Evolutionary conservation across 2,329 filamentous ascomycete species (phyloP), one percentile per base, ranked within the genome.

Genomic region (Pyrenophora seminiperda): DNA sequence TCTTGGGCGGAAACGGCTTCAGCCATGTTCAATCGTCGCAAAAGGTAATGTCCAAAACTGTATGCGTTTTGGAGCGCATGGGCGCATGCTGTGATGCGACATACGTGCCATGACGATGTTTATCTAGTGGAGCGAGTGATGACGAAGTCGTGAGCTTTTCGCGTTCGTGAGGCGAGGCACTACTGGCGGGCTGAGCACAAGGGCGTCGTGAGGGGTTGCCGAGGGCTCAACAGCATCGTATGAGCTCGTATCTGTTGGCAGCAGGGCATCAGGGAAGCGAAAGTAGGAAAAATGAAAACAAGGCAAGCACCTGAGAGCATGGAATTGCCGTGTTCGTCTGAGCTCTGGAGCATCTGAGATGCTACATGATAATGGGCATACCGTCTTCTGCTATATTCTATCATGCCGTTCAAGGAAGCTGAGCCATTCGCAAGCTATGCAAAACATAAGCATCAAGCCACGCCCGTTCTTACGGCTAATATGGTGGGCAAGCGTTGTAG

Each of bases 1-100:
- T 76, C 73, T 47, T 76, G 67, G 13, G 66, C 68, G 18, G 64
- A 47, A 17, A 76, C 71, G 2, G 41, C 18, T 20, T 68, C 61
- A 52, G 61, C 61, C 70, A 73, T 73, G 37, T 18, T 55, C 41
- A 14, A 40, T 41, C 27, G 30, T 31, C 14, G 41, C 7, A 27
- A 14, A 18, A n/a, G 10, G 13, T 17, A 3, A 34, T 41, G 39
- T 14, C 15, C 6, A n/a, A 13, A 10, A n/a, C 13, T 15, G 10
- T 7, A n/a, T 37, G 3, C n/a, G 18, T 14, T 13, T 31, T 15
- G 29, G 33, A 6, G 7, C 4, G 6, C 20, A 7, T 44, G 20
- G 18, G 41, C 50, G 38, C 39, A 43, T 56, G 24, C 40, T 47
- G 20, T n/a, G 15, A 41, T 32, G 17, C 29, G 40, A 36, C 32